phyloP scores from a whole-genome alignment of 2,329 filamentous ascomycete species.

The Stenocarpella maydis region DNA sequence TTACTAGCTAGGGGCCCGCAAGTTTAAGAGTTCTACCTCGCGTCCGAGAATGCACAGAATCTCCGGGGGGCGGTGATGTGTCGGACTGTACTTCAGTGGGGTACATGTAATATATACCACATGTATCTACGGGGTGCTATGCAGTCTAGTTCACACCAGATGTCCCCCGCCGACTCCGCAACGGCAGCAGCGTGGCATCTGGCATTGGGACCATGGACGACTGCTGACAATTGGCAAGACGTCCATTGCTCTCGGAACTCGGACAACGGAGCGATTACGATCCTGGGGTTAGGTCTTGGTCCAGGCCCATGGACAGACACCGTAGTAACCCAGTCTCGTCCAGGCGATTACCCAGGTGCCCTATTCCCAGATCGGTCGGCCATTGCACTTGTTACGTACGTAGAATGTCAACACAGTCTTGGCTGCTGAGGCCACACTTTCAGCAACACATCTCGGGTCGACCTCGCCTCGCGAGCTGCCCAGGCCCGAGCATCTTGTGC shows the following conservation, averaged over 20 bases:
- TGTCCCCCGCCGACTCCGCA: slow-evolving; percentile 11
- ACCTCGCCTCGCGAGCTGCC: slow-evolving; percentile 6
- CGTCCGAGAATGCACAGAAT: background rate
- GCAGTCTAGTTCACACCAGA: background rate
- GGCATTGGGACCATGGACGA: background rate
- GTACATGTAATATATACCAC: too few species aligned
- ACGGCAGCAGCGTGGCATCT: background rate
- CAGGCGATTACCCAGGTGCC: background rate
- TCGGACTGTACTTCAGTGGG: too few species aligned
- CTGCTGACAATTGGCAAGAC: slow-evolving; percentile 6
- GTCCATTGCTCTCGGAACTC: background rate
- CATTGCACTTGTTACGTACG: slow-evolving; percentile 16
- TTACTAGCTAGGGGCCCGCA: slow-evolving; percentile 9
- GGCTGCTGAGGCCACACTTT: background rate
- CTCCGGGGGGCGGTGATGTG: background rate
- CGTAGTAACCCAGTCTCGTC: background rate
- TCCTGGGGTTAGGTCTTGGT: background rate
- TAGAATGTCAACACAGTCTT: background rate
- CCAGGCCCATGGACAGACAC: background rate
- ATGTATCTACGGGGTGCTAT: too few species aligned
- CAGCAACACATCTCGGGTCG: background rate
- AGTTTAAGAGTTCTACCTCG: background rate
- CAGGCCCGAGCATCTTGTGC: background rate
- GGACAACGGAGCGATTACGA: slow-evolving; percentile 24
- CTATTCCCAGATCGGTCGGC: background rate